Base-by-base conservation (phyloP, 2,329 filamentous ascomycete genomes). In the Diaporthe eres region DNA sequence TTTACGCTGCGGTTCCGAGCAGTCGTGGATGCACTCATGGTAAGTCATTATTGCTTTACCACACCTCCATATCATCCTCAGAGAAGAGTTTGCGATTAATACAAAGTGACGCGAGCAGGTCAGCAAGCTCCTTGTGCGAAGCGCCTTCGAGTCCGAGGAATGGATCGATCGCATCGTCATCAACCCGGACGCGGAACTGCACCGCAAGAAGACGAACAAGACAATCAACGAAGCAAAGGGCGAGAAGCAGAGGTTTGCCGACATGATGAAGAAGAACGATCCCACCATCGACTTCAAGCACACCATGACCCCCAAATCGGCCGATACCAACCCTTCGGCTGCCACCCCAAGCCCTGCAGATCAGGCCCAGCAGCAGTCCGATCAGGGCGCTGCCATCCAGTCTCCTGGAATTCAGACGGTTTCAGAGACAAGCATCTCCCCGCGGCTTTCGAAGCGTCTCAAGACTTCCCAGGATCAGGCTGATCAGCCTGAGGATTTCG, bases 381-480 rank as follows among this genome's bases (percentile, higher is more conserved):
- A 7, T 10, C 15, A 65, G 5, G n/a, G 39, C 8, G 1, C 60
- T 63, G 39, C n/a, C 13, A 25, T 31, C 25, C 39, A 39, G 1
- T 31, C 37, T 31, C 13, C 39, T 44, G 15, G 2, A 2, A 5
- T 2, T 22, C 15, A 17, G 39, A 47, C 17, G 39, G 25, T 0
- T 9, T 1, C 15, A 13, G 25, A 31, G 1, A 0, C 6, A 22
- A 31, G 7, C n/a, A 9, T 15, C 6, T 17, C 3, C 8, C n/a
- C n/a, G 34, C n/a, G n/a, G 8, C 39, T 42, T 17, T 31, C 39
- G 4, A 44, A 47, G 39, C 37, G 60, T 8, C 15, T 31, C n/a
- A 65, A 65, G 25, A 31, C 25, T 12, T 65, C 60, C 1, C 1
- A 65, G 15, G 42, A 34, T 0, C 15, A 31, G 7, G 6, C 1